Percentiles rank a stretch among this genome's conserved stretches.
Evolutionary conservation across 129 eudicot species (phyloP).

Genomic region (Silybum marianum): DNA sequence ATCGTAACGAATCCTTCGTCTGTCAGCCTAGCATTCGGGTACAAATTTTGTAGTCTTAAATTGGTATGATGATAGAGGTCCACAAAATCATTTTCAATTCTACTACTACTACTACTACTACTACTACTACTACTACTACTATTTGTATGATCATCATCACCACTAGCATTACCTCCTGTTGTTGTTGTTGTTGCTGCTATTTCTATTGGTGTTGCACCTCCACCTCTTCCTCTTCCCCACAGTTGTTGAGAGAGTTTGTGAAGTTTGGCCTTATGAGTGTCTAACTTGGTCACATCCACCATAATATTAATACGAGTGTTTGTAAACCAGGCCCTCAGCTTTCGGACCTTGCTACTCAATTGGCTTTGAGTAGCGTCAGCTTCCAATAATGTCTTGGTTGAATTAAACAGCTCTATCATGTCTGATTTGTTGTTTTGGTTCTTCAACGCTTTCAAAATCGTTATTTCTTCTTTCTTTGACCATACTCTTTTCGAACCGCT

Average conservation of each 20-base stretch:
- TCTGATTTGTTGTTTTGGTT: background rate
- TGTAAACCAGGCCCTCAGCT: background rate
- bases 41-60: background rate
- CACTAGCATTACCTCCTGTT: no score
- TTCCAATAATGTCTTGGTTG: background rate
- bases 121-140: no score
- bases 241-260: background rate
- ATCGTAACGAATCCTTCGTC: background rate
- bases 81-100: no score
- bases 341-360: background rate
- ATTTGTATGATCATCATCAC: no score
- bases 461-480: background rate
- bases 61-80: background rate
- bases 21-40: background rate
- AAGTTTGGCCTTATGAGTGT: background rate
- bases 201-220: no score
- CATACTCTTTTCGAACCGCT: background rate
- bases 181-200: no score
- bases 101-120: background rate
- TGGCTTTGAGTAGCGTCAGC: background rate
- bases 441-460: background rate
- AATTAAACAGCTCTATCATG: background rate
- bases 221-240: background rate
- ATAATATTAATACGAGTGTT: no score
- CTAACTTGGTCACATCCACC: background rate